phyloP scores from a whole-genome alignment of 139 green algal species.

The Coelastrella sp. region DNA sequence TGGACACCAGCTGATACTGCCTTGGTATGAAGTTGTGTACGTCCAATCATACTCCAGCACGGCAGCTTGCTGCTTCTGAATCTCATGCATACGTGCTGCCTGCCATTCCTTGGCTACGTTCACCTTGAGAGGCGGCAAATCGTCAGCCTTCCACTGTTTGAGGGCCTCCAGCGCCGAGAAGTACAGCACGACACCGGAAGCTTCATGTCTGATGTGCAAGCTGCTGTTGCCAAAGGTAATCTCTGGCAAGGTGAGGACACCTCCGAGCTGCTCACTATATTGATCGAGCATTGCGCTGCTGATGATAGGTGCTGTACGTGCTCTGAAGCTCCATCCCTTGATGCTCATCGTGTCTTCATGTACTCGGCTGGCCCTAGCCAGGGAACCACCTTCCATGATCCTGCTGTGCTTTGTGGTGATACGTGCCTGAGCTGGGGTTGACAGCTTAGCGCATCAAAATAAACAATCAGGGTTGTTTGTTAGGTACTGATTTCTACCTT shows the following conservation, averaged over 20 bases:
- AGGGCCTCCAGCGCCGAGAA: constrained; percentile 86
- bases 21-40: constrained; percentile 86
- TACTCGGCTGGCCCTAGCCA: constrained; percentile 14
- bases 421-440: not conserved
- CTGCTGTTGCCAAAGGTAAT: constrained; percentile 80
- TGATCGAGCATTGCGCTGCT: constrained; percentile 48
- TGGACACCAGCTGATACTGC: constrained; percentile 39
- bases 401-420: not conserved
- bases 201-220: constrained; percentile 74
- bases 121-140: constrained; percentile 74
- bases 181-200: constrained; percentile 63
- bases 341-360: constrained; percentile 44
- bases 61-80: constrained; percentile 69
- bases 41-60: constrained; percentile 92
- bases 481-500: too few relatives aligned
- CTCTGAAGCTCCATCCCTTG: constrained; percentile 61
- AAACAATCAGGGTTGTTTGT: too few relatives aligned
- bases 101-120: constrained; percentile 71
- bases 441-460: too few relatives aligned
- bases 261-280: constrained; percentile 8
- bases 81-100: constrained; percentile 67
- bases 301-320: constrained; percentile 61
- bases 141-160: constrained; percentile 69
- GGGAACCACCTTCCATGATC: constrained; percentile 8
- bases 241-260: constrained; percentile 77